Percentiles rank a stretch among this genome's conserved stretches.
Evolutionary conservation across 1,284 basidiomycete genomes (phyloP).

Genomic region (Tylopilus orsonianus): DNA sequence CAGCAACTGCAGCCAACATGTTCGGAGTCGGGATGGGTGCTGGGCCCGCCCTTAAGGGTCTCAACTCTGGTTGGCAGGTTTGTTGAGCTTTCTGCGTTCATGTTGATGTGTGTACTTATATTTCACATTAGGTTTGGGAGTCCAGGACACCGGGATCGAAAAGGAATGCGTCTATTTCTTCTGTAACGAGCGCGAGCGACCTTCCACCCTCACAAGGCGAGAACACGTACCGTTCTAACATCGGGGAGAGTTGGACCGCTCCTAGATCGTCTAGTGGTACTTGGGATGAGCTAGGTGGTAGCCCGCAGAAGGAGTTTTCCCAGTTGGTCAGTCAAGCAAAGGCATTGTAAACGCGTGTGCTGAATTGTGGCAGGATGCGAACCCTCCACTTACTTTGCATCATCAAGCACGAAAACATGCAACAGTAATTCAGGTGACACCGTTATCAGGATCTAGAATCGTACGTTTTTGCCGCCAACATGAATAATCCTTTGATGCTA

Average conservation of each 20-base stretch:
- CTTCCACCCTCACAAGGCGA: conserved; percentile 49
- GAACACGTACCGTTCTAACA: conserved; percentile 43
- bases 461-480: conserved; percentile 35
- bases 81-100: conserved; percentile 27
- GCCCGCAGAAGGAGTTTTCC: conserved; percentile 49
- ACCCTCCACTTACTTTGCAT: conserved; percentile 40
- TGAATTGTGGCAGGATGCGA: conserved; percentile 34
- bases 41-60: conserved; percentile 47
- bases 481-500: conserved; percentile 11
- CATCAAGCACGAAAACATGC: conserved; percentile 52
- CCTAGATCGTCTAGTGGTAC: conserved; percentile 52
- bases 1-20: conserved; percentile 44
- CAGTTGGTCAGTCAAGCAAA: conserved; percentile 41
- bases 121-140: conserved; percentile 55
- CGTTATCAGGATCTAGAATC: conserved; percentile 42
- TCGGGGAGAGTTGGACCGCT: conserved; percentile 54
- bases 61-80: conserved; percentile 73
- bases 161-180: conserved; percentile 64
- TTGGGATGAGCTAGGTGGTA: conserved; percentile 60
- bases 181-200: conserved; percentile 53
- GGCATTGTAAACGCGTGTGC: conserved; percentile 5
- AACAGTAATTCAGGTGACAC: conserved; percentile 39
- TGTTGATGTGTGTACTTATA: conserved; percentile 8
- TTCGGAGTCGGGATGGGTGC: conserved; percentile 54
- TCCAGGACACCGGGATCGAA: conserved; percentile 48